Evolutionary conservation across 1,284 basidiomycete genomes (phyloP), one percentile per base, ranked within the genome.

Genomic region (Heterobasidion occidentale): DNA sequence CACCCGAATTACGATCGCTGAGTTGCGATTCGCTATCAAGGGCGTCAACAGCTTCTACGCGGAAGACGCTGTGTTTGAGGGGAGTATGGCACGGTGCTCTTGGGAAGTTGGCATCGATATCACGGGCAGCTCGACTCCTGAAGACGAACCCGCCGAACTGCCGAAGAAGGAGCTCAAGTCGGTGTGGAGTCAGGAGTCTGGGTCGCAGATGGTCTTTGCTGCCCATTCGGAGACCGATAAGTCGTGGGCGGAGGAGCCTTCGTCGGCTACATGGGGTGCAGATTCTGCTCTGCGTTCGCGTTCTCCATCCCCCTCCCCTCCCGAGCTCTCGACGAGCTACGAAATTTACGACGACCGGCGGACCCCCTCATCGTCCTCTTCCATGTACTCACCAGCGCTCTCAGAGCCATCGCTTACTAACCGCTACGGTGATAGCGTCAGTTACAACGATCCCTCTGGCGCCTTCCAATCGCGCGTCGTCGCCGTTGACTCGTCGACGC

Each of bases 1-100:
- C 58, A 73, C 79, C 59, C 82, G 89, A 49, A 82, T 83, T 65
- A 81, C 83, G 1, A 71, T 97, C 46, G 72, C 75, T 17, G 86
- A 94, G 63, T 77, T 97, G 42, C 82, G 89, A 55, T 68, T 74
- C 50, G 83, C 84, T 56, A 81, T 97, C 65, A 75, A 83, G 63
- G 73, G 77, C 9, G 81, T 95, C 56, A 72, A 75, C 57, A 78
- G 74, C 62, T 88, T 90, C 73, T 90, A 90, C 65, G 81, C 84
- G 7, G 81, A 84, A 19, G 84, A 81, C 58, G 87, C 82, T 59
- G 74, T 90, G 63, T 89, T 90, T 64, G 88, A 90, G 66, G 87
- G 86, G 58, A 88, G 86, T 65, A 90, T 90, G 87, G 87, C 87
- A 33, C 83, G 87, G 52, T 90, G 88, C 63, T 79, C 84, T 6